These are phyloP conservation scores for Meredithiella fracta DNA, from an alignment of 2,329 filamentous ascomycete genomes.

Conservation along the genomic window DNA sequence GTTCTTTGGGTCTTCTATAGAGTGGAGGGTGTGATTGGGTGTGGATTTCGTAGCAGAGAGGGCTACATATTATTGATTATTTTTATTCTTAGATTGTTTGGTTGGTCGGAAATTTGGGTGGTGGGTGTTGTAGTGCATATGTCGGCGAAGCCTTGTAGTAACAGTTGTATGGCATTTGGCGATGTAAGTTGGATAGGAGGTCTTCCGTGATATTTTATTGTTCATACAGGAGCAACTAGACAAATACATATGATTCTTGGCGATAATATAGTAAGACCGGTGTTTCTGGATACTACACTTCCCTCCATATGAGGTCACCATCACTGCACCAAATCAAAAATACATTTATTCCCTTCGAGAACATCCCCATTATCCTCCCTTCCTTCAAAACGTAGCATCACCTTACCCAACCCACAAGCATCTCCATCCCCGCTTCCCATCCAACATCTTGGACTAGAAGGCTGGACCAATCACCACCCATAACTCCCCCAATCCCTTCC, in stretches of 20 bases:
- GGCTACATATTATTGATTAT: too few species aligned
- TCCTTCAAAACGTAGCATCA: neutral
- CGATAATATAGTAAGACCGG: neutral
- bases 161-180: neutral
- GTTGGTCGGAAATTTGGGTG: neutral
- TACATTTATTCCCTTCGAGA: neutral
- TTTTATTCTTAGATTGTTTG: neutral
- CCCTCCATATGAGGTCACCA: neutral
- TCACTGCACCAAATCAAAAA: neutral
- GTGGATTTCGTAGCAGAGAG: too few species aligned
- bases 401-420: neutral
- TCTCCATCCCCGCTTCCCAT: neutral
- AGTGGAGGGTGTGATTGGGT: neutral
- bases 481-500: neutral
- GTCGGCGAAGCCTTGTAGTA: neutral
- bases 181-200: too few species aligned
- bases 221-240: too few species aligned
- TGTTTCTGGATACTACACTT: neutral
- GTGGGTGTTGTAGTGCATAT: neutral
- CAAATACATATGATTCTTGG: neutral
- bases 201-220: too few species aligned
- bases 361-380: neutral
- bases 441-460: neutral
- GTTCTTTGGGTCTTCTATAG: neutral
- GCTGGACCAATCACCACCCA: neutral